Evolutionary conservation across 306 rosid species (phyloP).

Genomic region (Gastrolobium bilobum): DNA sequence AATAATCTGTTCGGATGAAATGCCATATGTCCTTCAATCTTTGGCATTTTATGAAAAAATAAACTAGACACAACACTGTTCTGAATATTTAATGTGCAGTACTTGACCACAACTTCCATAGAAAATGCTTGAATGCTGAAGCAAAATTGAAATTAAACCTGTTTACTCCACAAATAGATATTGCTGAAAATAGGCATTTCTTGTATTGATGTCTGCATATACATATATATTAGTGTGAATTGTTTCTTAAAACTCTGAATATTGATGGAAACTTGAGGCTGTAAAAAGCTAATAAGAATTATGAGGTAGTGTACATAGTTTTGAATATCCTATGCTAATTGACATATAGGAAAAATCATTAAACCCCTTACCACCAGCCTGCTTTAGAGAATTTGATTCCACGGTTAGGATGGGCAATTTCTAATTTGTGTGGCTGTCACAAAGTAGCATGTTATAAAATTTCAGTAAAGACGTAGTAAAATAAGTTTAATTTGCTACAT

Average conservation of each 20-base stretch:
- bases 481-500: not conserved
- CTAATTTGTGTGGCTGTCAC: not conserved
- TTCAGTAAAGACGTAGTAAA: not conserved
- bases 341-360: not conserved
- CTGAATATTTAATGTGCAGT: not conserved
- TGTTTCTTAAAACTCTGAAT: not conserved
- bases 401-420: not conserved
- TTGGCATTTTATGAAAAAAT: not conserved
- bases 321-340: not conserved
- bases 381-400: slow-evolving; percentile 24
- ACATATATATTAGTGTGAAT: not conserved
- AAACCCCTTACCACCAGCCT: not conserved
- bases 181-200: not conserved
- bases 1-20: not conserved
- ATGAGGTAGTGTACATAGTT: not conserved
- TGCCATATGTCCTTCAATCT: not conserved
- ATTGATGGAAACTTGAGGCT: not conserved
- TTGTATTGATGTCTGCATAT: not conserved
- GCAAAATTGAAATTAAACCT: not conserved
- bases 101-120: not conserved
- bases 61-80: not conserved
- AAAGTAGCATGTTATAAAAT: not conserved
- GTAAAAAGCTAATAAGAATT: not conserved
- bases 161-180: not conserved
- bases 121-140: not conserved